Conservation (phyloP, 805 yeast genomes). For the Yarrowia bubula region DNA sequence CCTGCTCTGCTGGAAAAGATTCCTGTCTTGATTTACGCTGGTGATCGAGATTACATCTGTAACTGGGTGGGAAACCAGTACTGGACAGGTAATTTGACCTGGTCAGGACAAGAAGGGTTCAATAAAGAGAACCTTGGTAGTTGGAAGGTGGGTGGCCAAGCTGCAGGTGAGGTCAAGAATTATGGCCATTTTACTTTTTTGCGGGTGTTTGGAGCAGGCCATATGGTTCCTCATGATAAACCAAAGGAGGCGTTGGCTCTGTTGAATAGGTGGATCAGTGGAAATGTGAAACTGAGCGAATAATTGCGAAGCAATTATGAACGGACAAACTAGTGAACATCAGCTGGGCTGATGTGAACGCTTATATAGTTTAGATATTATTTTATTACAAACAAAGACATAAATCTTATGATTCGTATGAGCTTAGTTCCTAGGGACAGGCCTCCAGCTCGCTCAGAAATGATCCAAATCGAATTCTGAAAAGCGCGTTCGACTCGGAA, state of each 20-base stretch:
- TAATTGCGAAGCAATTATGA: too few species aligned
- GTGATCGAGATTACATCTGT: slow-evolving; percentile 89
- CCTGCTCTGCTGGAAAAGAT: slow-evolving; percentile 59
- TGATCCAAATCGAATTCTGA: too few species aligned
- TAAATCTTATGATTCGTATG: too few species aligned
- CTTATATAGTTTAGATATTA: too few species aligned
- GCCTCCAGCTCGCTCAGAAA: too few species aligned
- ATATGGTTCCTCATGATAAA: slow-evolving; percentile 89
- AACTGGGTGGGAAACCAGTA: slow-evolving; percentile 90
- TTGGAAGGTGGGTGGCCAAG: slow-evolving; percentile 40
- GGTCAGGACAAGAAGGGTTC: slow-evolving; percentile 58
- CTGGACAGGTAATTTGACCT: slow-evolving; percentile 70
- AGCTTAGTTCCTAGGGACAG: too few species aligned
- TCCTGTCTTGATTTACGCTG: slow-evolving; percentile 86
- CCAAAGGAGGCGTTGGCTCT: slow-evolving; percentile 43
- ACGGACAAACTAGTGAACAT: too few species aligned
- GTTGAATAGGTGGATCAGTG: slow-evolving; percentile 4
- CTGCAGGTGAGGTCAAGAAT: slow-evolving; percentile 69
- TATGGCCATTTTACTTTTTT: slow-evolving; percentile 69
- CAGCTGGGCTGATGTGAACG: too few species aligned
- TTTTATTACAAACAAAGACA: too few species aligned
- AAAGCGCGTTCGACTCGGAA: too few species aligned
- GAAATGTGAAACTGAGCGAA: background rate
- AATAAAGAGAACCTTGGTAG: slow-evolving; percentile 46
- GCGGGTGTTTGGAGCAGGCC: slow-evolving; percentile 80